A percentile compares a stretch with the other conserved stretches of the same genome.
These are phyloP conservation scores for Pseudogymnoascus sp. DNA, from an alignment of 2,329 filamentous ascomycete species.

Conservation along the genomic window DNA sequence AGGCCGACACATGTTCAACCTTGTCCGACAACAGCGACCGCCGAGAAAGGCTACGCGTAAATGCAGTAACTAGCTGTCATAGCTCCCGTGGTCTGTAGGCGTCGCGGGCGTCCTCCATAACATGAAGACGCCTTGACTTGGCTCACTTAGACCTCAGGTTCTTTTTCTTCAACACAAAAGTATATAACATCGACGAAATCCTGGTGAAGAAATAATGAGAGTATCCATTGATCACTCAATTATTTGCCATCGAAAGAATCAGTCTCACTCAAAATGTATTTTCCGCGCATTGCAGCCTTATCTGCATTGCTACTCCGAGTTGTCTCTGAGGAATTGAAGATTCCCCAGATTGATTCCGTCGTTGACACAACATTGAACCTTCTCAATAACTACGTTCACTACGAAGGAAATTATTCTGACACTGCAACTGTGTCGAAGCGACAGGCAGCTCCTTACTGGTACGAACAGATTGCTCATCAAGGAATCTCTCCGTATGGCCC, in stretches of 20 bases:
- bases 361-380: background rate
- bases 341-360: background rate
- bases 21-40: background rate
- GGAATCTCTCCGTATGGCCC: constrained; percentile 17
- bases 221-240: background rate
- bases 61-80: background rate
- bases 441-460: constrained; percentile 17
- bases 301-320: background rate
- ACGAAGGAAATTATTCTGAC: background rate
- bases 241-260: background rate
- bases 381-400: background rate
- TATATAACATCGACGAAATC: background rate
- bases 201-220: background rate
- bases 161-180: background rate
- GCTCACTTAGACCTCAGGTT: background rate
- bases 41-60: background rate
- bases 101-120: background rate
- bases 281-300: background rate
- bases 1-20: background rate
- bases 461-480: constrained; percentile 19
- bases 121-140: background rate
- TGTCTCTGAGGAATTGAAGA: background rate
- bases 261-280: background rate
- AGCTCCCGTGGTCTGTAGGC: background rate
- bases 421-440: background rate